These are phyloP conservation scores for Phytophthora agathidicida DNA, from an alignment of 352 stramenopile genomes.

Conservation along the genomic window DNA sequence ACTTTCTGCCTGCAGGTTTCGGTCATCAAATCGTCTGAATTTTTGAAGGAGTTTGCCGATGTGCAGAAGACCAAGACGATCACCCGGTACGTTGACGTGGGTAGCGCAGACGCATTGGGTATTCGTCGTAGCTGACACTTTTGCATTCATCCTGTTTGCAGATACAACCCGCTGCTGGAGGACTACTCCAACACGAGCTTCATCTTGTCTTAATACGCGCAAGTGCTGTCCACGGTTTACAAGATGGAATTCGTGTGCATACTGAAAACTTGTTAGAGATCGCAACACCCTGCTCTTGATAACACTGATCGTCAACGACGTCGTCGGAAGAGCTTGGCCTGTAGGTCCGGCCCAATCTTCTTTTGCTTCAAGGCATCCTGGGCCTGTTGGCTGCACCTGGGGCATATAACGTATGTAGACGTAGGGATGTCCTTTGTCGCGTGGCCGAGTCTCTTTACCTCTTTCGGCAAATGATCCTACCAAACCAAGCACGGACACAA, in stretches of 20 bases:
- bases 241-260: conserved; percentile 5
- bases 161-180: conserved; percentile 90
- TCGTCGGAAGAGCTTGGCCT: conserved; percentile 42
- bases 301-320: conserved; percentile 22
- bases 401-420: conserved; percentile 68
- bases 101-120: background rate
- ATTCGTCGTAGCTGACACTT: conserved; percentile 1
- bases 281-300: conserved; percentile 10
- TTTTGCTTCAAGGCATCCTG: conserved; percentile 41
- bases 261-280: conserved; percentile 14
- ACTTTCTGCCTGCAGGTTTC: conserved; percentile 51
- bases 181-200: conserved; percentile 93
- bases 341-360: conserved; percentile 50
- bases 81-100: conserved; percentile 52
- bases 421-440: conserved; percentile 59
- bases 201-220: conserved; percentile 71
- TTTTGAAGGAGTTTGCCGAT: conserved; percentile 84
- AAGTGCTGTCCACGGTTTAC: background rate
- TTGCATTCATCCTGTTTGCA: conserved; percentile 23
- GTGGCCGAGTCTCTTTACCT: conserved; percentile 44
- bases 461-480: conserved; percentile 56
- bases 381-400: conserved; percentile 45
- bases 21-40: conserved; percentile 81
- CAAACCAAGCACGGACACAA: background rate
- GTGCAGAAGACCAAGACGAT: conserved; percentile 83